A percentile compares a stretch with the other conserved stretches of the same genome.
Conservation (phyloP, 2,329 filamentous ascomycete genomes). For the Botrytis deweyae region DNA sequence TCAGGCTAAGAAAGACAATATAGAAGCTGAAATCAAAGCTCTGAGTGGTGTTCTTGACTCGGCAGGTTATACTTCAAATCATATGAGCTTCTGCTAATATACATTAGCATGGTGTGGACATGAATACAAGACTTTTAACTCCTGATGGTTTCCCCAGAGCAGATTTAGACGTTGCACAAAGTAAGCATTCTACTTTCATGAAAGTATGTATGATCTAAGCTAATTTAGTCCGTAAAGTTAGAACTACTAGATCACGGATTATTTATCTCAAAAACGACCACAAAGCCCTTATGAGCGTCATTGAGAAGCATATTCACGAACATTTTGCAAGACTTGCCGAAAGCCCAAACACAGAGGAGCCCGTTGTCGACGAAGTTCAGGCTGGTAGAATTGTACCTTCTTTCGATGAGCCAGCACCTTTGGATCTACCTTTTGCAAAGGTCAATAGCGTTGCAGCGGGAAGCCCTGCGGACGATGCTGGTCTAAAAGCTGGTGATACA, state of each 20-base stretch:
- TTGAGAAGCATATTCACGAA: slow-evolving; percentile 85
- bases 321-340: slow-evolving; percentile 73
- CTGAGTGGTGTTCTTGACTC: slow-evolving; percentile 85
- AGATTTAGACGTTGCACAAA: slow-evolving; percentile 93
- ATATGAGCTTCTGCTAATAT: slow-evolving; percentile 23
- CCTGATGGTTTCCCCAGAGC: slow-evolving; percentile 88
- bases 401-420: slow-evolving; percentile 38
- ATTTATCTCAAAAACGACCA: slow-evolving; percentile 91
- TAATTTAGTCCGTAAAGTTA: slow-evolving; percentile 56
- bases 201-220: neutral
- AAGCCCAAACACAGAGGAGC: slow-evolving; percentile 38
- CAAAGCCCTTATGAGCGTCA: slow-evolving; percentile 78
- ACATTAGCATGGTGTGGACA: slow-evolving; percentile 80
- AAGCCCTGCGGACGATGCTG: slow-evolving; percentile 81
- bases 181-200: slow-evolving; percentile 50
- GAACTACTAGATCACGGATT: slow-evolving; percentile 88
- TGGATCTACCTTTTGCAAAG: slow-evolving; percentile 75
- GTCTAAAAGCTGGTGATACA: slow-evolving; percentile 75
- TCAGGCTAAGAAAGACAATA: slow-evolving; percentile 76
- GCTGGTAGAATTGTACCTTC: slow-evolving; percentile 38
- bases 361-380: slow-evolving; percentile 31
- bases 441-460: slow-evolving; percentile 78
- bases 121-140: slow-evolving; percentile 85
- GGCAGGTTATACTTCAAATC: slow-evolving; percentile 49
- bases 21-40: slow-evolving; percentile 85